phyloP scores from a whole-genome alignment of 495 filamentous ascomycete species.

The Podospora bellae-mahoneyi region DNA sequence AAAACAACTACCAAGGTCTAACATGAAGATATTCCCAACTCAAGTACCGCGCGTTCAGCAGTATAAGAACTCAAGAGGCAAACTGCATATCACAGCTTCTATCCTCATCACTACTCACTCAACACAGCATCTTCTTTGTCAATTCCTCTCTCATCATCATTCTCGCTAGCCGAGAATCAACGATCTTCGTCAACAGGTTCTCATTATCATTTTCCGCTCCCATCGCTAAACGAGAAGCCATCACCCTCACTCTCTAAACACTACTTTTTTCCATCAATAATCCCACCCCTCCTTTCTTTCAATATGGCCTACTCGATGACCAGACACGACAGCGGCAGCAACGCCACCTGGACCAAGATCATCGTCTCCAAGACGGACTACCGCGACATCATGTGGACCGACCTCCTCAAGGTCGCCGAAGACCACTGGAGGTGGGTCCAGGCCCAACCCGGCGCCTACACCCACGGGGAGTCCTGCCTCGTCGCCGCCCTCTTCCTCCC shows the following conservation, averaged over 20 bases:
- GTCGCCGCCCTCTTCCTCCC: not conserved
- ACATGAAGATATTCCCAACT: not conserved
- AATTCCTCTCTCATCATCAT: not conserved
- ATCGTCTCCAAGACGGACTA: not conserved
- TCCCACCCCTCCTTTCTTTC: not conserved
- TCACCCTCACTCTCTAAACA: not conserved
- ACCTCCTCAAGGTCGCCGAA: not conserved
- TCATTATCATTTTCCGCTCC: not conserved
- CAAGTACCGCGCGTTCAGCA: not conserved
- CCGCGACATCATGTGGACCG: slow-evolving; percentile 4
- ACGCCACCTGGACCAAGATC: not conserved
- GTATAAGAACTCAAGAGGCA: not conserved
- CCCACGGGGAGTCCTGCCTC: not conserved
- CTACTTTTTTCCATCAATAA: no score
- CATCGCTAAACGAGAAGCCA: not conserved
- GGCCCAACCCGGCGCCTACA: not conserved
- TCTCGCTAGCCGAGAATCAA: slow-evolving; percentile 1
- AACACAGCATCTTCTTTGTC: not conserved
- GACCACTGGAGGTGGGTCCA: not conserved
- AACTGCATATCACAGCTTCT: not conserved
- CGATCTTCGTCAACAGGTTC: not conserved
- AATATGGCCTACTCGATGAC: not conserved
- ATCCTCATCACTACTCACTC: not conserved
- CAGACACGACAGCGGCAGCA: not conserved
- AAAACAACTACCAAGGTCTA: not conserved